phyloP scores from a whole-genome alignment of 176 grass and related monocot species.

The bread wheat (Triticum aestivum) region DNA sequence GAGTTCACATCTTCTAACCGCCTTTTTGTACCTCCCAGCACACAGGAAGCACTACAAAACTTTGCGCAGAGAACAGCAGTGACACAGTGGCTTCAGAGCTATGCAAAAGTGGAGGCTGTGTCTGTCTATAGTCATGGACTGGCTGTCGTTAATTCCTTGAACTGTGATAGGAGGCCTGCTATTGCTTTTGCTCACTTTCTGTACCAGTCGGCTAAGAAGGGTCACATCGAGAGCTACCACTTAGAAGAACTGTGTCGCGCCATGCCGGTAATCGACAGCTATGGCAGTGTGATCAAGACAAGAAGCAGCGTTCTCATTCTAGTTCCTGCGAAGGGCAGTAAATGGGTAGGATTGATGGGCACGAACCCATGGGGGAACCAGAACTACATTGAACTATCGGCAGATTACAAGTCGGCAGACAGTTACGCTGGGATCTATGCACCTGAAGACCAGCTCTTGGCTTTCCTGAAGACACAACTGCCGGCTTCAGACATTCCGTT shows the following conservation, averaged over 20 bases:
- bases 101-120: conserved; percentile 36
- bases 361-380: conserved; percentile 54
- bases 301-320: conserved; percentile 43
- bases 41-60: conserved; percentile 19
- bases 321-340: conserved; percentile 66
- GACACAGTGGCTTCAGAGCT: conserved; percentile 38
- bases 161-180: not conserved
- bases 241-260: not conserved
- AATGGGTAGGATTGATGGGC: conserved; percentile 61
- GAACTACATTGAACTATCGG: conserved; percentile 44
- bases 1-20: conserved; percentile 43
- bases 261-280: conserved; percentile 55
- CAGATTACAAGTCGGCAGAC: conserved; percentile 34
- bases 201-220: conserved; percentile 32
- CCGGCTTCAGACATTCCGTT: conserved; percentile 48
- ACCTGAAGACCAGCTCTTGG: conserved; percentile 32
- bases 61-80: not conserved
- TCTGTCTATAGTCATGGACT: conserved; percentile 28
- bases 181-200: conserved; percentile 61
- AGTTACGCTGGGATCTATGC: conserved; percentile 44
- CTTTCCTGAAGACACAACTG: conserved; percentile 35
- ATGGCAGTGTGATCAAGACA: not conserved
- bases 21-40: conserved; percentile 36
- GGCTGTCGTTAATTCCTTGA: conserved; percentile 17
- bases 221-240: not conserved